These are phyloP conservation scores for Plectosphaerella cucumerina DNA, from an alignment of 2,329 filamentous ascomycete species.

Conservation along the genomic window DNA sequence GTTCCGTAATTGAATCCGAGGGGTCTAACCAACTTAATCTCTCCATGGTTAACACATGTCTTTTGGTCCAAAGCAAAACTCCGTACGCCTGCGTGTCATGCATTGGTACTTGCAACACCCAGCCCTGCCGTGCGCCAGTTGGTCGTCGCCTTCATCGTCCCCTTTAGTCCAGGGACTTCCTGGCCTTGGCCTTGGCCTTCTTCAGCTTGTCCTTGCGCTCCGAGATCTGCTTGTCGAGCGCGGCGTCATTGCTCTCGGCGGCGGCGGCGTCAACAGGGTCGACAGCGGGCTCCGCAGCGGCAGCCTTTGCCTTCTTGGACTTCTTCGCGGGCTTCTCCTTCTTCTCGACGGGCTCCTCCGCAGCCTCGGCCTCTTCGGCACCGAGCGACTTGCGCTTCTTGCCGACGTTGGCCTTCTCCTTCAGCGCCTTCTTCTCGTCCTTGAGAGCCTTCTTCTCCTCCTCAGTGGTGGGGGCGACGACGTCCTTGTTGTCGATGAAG, in stretches of 20 bases:
- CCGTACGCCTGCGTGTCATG: slow-evolving; percentile 14
- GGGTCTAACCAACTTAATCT: neutral
- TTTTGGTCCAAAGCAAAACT: slow-evolving; percentile 11
- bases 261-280: slow-evolving; percentile 12
- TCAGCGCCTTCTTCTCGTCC: slow-evolving; percentile 42
- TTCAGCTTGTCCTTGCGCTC: slow-evolving; percentile 53
- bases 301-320: slow-evolving; percentile 35
- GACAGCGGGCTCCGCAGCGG: slow-evolving; percentile 4
- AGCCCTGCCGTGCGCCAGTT: neutral
- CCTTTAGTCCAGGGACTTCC: slow-evolving; percentile 44
- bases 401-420: slow-evolving; percentile 52
- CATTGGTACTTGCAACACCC: slow-evolving; percentile 11
- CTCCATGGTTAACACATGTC: slow-evolving; percentile 7
- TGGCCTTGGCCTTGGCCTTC: slow-evolving; percentile 56
- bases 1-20: neutral
- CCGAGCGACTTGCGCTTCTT: slow-evolving; percentile 59
- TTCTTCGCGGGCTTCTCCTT: slow-evolving; percentile 36
- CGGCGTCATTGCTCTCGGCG: slow-evolving; percentile 44
- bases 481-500: slow-evolving; percentile 74
- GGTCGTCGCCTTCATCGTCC: neutral
- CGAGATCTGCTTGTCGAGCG: slow-evolving; percentile 55
- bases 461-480: slow-evolving; percentile 58
- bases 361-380: slow-evolving; percentile 14
- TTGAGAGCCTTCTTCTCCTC: slow-evolving; percentile 41
- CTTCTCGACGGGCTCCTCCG: slow-evolving; percentile 25